A percentile compares a stretch with the other conserved stretches of the same genome.
These are phyloP conservation scores for Plasmopara viticola DNA, from an alignment of 352 stramenopile genomes.

Conservation along the genomic window DNA sequence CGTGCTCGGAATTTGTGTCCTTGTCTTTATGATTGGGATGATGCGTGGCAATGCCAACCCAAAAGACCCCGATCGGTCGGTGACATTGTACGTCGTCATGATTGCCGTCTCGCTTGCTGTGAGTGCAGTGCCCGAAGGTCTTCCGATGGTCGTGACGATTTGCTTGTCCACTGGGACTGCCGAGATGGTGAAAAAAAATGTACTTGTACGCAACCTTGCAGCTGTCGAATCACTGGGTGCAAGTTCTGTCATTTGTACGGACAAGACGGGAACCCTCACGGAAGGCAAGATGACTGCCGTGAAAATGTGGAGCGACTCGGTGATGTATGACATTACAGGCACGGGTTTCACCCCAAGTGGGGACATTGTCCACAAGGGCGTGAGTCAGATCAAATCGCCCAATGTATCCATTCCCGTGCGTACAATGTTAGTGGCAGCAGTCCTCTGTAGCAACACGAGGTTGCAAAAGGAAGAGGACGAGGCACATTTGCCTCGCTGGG, in stretches of 20 bases:
- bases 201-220: slow-evolving; percentile 78
- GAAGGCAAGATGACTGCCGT: slow-evolving; percentile 76
- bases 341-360: slow-evolving; percentile 43
- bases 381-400: slow-evolving; percentile 40
- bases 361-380: slow-evolving; percentile 41
- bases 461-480: slow-evolving; percentile 49
- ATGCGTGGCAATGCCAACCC: slow-evolving; percentile 48
- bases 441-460: slow-evolving; percentile 65
- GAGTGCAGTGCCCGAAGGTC: slow-evolving; percentile 66
- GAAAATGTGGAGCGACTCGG: slow-evolving; percentile 62
- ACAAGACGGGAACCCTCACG: slow-evolving; percentile 94
- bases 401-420: slow-evolving; percentile 31
- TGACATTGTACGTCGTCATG: slow-evolving; percentile 92
- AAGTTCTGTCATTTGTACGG: slow-evolving; percentile 88
- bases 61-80: slow-evolving; percentile 72
- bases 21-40: slow-evolving; percentile 90
- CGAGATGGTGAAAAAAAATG: slow-evolving; percentile 78
- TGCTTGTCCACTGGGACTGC: slow-evolving; percentile 62
- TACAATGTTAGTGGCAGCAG: slow-evolving; percentile 46
- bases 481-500: slow-evolving; percentile 31
- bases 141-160: slow-evolving; percentile 74
- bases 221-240: slow-evolving; percentile 79
- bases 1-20: slow-evolving; percentile 84
- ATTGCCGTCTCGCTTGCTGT: slow-evolving; percentile 87
- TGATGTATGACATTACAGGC: slow-evolving; percentile 50